These are phyloP conservation scores for Pisolithus albus DNA, from an alignment of 768 basidiomycete species.

Conservation along the genomic window DNA sequence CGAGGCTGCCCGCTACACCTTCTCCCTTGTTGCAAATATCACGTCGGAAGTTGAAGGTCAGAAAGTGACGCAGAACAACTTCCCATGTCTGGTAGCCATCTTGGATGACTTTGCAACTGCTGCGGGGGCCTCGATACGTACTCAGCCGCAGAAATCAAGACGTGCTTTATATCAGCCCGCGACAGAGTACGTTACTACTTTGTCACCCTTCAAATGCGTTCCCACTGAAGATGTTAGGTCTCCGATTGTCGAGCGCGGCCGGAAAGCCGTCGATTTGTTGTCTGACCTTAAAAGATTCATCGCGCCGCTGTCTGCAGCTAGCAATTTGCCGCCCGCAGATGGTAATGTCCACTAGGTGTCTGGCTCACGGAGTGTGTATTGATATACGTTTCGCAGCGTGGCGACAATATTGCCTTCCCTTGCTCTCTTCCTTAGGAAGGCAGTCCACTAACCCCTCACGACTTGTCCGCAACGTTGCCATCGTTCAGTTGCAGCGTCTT, in stretches of 20 bases:
- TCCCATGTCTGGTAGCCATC: slow-evolving; percentile 67
- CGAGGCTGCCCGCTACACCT: slow-evolving; percentile 80
- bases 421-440: slow-evolving; percentile 64
- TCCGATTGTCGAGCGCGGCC: slow-evolving; percentile 71
- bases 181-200: slow-evolving; percentile 38
- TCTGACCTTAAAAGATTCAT: slow-evolving; percentile 66
- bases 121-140: slow-evolving; percentile 59
- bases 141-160: slow-evolving; percentile 48
- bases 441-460: slow-evolving; percentile 80
- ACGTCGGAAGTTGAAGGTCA: slow-evolving; percentile 54
- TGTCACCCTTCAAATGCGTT: not conserved
- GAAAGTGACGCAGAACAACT: slow-evolving; percentile 70
- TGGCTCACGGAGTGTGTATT: not conserved
- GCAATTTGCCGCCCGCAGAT: slow-evolving; percentile 32
- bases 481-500: slow-evolving; percentile 76
- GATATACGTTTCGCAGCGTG: slow-evolving; percentile 47
- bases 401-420: slow-evolving; percentile 68
- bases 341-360: slow-evolving; percentile 13
- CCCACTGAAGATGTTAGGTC: slow-evolving; percentile 41
- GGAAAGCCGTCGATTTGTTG: slow-evolving; percentile 75
- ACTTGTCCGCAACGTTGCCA: slow-evolving; percentile 78
- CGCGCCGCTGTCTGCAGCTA: slow-evolving; percentile 46
- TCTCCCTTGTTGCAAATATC: slow-evolving; percentile 69
- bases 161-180: slow-evolving; percentile 43
- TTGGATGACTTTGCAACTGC: slow-evolving; percentile 82